Percentiles rank a stretch among this genome's conserved stretches.
Conservation (phyloP, 495 filamentous ascomycete genomes). For the Tuber indicum region DNA sequence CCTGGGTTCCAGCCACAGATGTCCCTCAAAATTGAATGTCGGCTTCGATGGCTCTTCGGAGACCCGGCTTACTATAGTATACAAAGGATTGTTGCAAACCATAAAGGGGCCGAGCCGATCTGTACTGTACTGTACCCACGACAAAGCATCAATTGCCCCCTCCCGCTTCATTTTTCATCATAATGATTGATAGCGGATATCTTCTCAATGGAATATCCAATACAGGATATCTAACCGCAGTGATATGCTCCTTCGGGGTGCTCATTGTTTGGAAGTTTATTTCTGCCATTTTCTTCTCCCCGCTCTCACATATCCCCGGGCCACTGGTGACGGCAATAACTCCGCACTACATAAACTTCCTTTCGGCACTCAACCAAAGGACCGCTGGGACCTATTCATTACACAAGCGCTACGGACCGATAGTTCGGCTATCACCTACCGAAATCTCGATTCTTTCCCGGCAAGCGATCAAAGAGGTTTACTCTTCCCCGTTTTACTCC, state of each 20-base stretch:
- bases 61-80: too few species aligned
- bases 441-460: slow-evolving; percentile 17
- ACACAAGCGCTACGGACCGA: slow-evolving; percentile 11
- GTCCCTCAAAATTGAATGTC: too few species aligned
- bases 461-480: slow-evolving; percentile 14
- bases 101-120: too few species aligned
- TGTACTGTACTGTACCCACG: not conserved
- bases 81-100: too few species aligned
- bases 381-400: slow-evolving; percentile 3
- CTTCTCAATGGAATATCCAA: not conserved
- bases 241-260: not conserved
- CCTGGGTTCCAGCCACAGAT: too few species aligned
- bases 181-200: not conserved
- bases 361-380: slow-evolving; percentile 4
- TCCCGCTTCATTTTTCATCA: not conserved
- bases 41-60: too few species aligned
- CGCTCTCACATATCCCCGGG: slow-evolving; percentile 9
- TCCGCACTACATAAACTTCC: slow-evolving; percentile 13
- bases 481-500: slow-evolving; percentile 12
- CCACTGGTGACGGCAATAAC: slow-evolving; percentile 3
- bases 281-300: slow-evolving; percentile 13
- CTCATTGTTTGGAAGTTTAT: not conserved
- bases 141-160: not conserved
- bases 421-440: slow-evolving; percentile 12
- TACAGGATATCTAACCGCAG: not conserved